Evolutionary conservation across 1,284 basidiomycete genomes (phyloP).

Genomic region (Coniferiporia weirii): DNA sequence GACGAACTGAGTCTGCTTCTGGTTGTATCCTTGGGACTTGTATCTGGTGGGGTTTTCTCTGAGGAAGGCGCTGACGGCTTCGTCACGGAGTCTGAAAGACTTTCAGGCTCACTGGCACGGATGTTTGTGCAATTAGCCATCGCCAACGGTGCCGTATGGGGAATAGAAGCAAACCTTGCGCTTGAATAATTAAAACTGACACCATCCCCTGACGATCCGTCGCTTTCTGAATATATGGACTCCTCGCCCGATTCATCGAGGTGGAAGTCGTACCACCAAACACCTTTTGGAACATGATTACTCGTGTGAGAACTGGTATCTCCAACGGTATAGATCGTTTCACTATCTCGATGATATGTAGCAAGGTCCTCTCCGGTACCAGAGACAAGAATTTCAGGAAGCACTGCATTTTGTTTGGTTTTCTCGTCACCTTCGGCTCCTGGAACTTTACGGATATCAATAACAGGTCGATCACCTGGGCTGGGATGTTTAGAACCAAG

Average conservation of each 20-base stretch:
- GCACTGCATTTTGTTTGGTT: neutral
- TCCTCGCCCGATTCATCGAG: neutral
- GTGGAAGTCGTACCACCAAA: conserved; percentile 12
- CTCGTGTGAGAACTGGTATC: neutral
- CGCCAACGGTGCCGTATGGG: neutral
- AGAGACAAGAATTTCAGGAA: neutral
- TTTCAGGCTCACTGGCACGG: neutral
- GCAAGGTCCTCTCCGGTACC: neutral
- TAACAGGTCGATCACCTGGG: neutral
- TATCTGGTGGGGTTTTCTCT: neutral
- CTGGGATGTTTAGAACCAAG: neutral
- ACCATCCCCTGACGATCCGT: neutral
- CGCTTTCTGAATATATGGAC: neutral
- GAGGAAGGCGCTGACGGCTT: neutral
- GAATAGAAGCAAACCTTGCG: neutral
- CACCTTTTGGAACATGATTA: neutral
- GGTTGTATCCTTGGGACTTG: neutral
- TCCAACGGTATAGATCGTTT: neutral
- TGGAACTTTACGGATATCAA: neutral
- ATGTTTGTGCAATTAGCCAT: neutral
- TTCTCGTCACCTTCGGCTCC: neutral
- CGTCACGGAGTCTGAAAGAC: neutral
- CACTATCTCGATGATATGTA: neutral
- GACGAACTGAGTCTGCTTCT: neutral
- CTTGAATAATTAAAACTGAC: neutral